A percentile compares a stretch with the other conserved stretches of the same genome.
phyloP scores from a whole-genome alignment of 2,329 filamentous ascomycete genomes.

The Phyllosticta capitalensis region DNA sequence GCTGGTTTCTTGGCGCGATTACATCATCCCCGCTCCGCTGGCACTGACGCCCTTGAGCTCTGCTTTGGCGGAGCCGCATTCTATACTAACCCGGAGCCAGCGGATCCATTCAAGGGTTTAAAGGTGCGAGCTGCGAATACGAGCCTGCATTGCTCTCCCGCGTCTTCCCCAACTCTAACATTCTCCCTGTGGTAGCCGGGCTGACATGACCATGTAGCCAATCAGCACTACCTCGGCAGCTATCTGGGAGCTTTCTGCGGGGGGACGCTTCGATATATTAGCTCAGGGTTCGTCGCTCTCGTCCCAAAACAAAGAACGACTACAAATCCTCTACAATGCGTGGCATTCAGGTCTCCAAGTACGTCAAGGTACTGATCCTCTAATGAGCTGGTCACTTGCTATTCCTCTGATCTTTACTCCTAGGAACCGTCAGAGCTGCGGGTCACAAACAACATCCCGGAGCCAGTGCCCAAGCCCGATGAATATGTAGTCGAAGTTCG shows the following conservation, averaged over 20 bases:
- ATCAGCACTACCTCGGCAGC: background rate
- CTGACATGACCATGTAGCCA: background rate
- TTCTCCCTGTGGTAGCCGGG: too few species aligned
- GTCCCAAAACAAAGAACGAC: background rate
- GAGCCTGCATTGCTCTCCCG: too few species aligned
- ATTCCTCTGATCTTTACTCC: background rate
- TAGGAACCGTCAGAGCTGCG: slow-evolving; percentile 71
- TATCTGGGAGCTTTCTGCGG: background rate
- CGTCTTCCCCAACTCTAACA: too few species aligned
- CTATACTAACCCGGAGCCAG: too few species aligned
- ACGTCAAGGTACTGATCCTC: slow-evolving; percentile 53
- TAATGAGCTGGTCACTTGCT: background rate
- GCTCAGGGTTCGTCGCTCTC: background rate
- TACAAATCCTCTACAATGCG: slow-evolving; percentile 48
- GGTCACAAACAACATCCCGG: slow-evolving; percentile 60
- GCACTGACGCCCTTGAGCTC: too few species aligned
- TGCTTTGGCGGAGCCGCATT: too few species aligned
- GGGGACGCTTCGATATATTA: background rate
- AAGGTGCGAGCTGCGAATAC: too few species aligned
- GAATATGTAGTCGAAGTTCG: slow-evolving; percentile 84
- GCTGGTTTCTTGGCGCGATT: too few species aligned
- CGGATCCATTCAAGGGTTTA: too few species aligned
- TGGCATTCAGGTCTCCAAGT: slow-evolving; percentile 64
- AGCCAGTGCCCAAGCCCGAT: slow-evolving; percentile 58
- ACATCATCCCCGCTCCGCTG: too few species aligned